Percentiles rank a stretch among this genome's conserved stretches.
Conservation (phyloP, 2,329 filamentous ascomycete species). For the Hirsutella minnesotensis region DNA sequence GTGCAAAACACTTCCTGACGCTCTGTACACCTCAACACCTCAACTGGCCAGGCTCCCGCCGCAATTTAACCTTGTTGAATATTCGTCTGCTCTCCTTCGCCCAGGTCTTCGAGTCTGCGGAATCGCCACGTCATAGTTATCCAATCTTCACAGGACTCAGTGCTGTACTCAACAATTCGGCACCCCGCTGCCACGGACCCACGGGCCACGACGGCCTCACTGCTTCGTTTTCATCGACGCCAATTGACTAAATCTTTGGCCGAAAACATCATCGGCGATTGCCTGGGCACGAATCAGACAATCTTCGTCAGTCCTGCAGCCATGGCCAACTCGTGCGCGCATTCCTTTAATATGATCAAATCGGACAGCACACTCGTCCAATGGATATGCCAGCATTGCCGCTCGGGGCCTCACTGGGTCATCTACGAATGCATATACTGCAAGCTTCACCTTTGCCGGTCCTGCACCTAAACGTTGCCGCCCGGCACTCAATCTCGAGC, state of each 20-base stretch:
- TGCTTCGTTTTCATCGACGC: too few species aligned
- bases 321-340: constrained; percentile 45
- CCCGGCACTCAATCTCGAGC: background rate
- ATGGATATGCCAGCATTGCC: constrained; percentile 54
- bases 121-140: background rate
- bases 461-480: constrained; percentile 32
- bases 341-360: constrained; percentile 55
- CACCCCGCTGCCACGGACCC: background rate
- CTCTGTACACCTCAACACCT: too few species aligned
- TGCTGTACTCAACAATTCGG: background rate
- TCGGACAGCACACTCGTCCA: constrained; percentile 53
- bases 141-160: background rate
- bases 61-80: constrained; percentile 4
- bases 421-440: constrained; percentile 61
- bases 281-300: too few species aligned
- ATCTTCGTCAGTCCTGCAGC: too few species aligned
- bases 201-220: too few species aligned
- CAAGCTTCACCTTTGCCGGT: constrained; percentile 52
- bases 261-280: too few species aligned
- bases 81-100: constrained; percentile 1
- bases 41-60: too few species aligned
- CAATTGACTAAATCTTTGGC: too few species aligned
- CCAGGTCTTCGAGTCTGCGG: background rate
- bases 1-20: too few species aligned
- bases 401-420: constrained; percentile 53